Percentiles rank a stretch among this genome's conserved stretches.
Conservation (phyloP, 352 stramenopile genomes). For the Pseudoperonospora humuli region DNA sequence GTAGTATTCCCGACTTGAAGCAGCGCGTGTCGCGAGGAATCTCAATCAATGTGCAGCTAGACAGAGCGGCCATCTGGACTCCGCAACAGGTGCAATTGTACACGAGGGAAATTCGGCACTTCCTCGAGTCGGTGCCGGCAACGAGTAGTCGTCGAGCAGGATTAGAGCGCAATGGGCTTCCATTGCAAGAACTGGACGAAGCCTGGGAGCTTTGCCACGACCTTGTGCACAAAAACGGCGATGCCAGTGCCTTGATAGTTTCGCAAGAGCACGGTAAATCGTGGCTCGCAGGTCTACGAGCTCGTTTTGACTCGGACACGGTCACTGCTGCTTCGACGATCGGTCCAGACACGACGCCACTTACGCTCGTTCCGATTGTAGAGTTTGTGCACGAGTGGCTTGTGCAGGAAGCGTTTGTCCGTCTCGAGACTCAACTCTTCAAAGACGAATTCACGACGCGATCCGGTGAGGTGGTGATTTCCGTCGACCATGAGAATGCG, state of each 20-base stretch:
- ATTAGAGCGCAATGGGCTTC: constrained; percentile 24
- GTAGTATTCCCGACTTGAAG: constrained; percentile 75
- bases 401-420: constrained; percentile 51
- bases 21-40: constrained; percentile 57
- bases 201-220: constrained; percentile 45
- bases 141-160: constrained; percentile 4
- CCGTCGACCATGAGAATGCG: constrained; percentile 38
- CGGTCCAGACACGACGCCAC: neutral
- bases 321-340: neutral
- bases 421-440: constrained; percentile 50
- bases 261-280: constrained; percentile 23
- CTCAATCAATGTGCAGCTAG: constrained; percentile 58
- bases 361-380: constrained; percentile 26
- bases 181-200: constrained; percentile 31
- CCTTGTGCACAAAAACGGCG: constrained; percentile 17
- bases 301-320: constrained; percentile 31
- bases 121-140: constrained; percentile 13
- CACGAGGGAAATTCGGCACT: constrained; percentile 29
- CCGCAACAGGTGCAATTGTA: constrained; percentile 33
- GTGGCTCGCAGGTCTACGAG: constrained; percentile 40
- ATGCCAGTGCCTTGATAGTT: constrained; percentile 3
- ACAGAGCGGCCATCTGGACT: constrained; percentile 36
- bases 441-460: constrained; percentile 30
- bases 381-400: constrained; percentile 81
- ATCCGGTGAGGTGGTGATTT: constrained; percentile 40